Base-by-base conservation (phyloP, 2,329 filamentous ascomycete species). In the Aureobasidium sp. region DNA sequence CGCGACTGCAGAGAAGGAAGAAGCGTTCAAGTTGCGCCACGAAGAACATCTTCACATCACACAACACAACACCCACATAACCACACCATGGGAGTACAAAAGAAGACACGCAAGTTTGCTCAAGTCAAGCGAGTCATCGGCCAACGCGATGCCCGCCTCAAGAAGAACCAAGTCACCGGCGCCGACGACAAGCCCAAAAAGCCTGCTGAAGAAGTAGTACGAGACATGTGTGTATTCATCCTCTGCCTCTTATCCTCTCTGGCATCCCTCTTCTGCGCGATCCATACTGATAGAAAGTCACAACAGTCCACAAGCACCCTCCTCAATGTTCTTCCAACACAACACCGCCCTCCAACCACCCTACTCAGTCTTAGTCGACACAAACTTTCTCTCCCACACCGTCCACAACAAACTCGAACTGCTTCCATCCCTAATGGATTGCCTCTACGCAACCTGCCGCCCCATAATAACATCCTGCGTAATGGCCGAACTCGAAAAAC, bases 31-130 rank as follows among this genome's bases (percentile, higher is more conserved):
- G n/a, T n/a, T 50, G 43, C 42, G 43, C 42, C 42, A 47, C 56
- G 43, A 42, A 42, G 23, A 36, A 23, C 38, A 47, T n/a, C 48
- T 51, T 36, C 2, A 20, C 16, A 53, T 18, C 18, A 23, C 47
- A 27, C 25, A 42, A 36, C 31, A 45, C 36, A 50, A 16, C 53
- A 9, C 64, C 18, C 31, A 29, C 23, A 29, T 13, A 29, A 72
- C 6, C 42, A 98, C 43, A 72, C 6, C 42, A 98, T 98, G 95
- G 95, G 94, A 81, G 89, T 94, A 72, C 89, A 91, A 69, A 97
- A 97, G 84, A 93, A 91, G 79, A 97, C 93, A 62, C 90, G 95
- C 83, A 98, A 98, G 84, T 98, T 97, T 79, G 95, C 90, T 42
- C 71, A 88, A 80, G 90, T 94, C 76, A 97, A 97, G 84, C 87